phyloP scores from a whole-genome alignment of 179 eudicot species.

The Carnegiea gigantea region DNA sequence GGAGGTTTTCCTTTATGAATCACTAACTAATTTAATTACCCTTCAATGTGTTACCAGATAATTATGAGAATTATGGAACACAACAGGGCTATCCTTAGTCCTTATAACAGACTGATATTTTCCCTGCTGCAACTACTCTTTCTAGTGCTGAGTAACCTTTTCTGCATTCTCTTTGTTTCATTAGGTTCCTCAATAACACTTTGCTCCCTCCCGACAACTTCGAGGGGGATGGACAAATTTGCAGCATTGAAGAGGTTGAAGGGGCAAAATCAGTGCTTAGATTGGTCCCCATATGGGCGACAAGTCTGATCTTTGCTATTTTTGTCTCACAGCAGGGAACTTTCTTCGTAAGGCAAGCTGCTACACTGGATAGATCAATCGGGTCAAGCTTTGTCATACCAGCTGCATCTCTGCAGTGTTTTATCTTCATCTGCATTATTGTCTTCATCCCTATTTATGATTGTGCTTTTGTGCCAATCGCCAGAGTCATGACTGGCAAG shows the following conservation, averaged over 20 bases:
- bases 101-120: too few relatives aligned
- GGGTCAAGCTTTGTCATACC: conserved; percentile 40
- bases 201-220: conserved; percentile 34
- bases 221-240: conserved; percentile 25
- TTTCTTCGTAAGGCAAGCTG: conserved; percentile 60
- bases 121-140: too few relatives aligned
- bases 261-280: conserved; percentile 53
- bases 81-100: too few relatives aligned
- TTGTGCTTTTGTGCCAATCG: conserved; percentile 43
- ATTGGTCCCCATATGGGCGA: conserved; percentile 54
- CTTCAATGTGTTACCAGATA: too few relatives aligned
- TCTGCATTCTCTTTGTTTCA: background rate
- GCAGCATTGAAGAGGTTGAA: conserved; percentile 40
- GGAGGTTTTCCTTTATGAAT: too few relatives aligned
- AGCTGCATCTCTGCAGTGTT: conserved; percentile 52
- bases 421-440: conserved; percentile 33
- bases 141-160: background rate
- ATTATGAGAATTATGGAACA: too few relatives aligned
- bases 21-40: too few relatives aligned
- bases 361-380: conserved; percentile 49
- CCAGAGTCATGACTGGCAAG: conserved; percentile 40
- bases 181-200: conserved; percentile 54
- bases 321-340: conserved; percentile 47
- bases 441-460: conserved; percentile 54
- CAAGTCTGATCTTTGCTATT: conserved; percentile 43